Percentiles rank a stretch among this genome's conserved stretches.
phyloP scores from a whole-genome alignment of 441 rosid species.

The Bocquillonia castaneifolia region DNA sequence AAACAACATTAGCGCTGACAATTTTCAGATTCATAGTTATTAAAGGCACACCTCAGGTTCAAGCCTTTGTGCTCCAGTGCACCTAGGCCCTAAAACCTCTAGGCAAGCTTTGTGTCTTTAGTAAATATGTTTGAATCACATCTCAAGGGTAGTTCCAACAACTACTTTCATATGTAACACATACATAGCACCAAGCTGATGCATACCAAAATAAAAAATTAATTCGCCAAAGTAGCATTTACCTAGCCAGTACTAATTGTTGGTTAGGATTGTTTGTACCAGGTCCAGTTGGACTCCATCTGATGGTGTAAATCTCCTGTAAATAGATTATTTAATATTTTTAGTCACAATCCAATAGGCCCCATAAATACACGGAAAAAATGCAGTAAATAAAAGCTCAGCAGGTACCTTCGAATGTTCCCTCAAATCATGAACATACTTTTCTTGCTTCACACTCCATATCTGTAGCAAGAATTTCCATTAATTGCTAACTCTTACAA shows the following conservation, averaged over 20 bases:
- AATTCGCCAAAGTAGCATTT: constrained; percentile 10
- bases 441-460: constrained; percentile 83
- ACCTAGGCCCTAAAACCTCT: too few species aligned
- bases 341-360: not conserved
- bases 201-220: not conserved
- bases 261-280: constrained; percentile 95
- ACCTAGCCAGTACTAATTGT: constrained; percentile 85
- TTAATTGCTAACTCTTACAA: constrained; percentile 14
- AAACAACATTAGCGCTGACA: not conserved
- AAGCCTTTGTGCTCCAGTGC: too few species aligned
- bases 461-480: constrained; percentile 46
- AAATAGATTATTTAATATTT: constrained; percentile 13
- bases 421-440: constrained; percentile 76
- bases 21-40: too few species aligned
- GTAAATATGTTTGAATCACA: too few species aligned
- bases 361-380: not conserved
- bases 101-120: too few species aligned
- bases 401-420: constrained; percentile 70
- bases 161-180: not conserved
- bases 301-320: constrained; percentile 91
- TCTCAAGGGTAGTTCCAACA: not conserved
- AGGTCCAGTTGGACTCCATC: constrained; percentile 97
- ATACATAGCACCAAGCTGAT: not conserved
- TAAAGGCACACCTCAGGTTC: too few species aligned
- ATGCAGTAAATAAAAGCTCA: not conserved